Base-by-base conservation (phyloP, 2,329 filamentous ascomycete genomes). In the Claviceps sorghi region DNA sequence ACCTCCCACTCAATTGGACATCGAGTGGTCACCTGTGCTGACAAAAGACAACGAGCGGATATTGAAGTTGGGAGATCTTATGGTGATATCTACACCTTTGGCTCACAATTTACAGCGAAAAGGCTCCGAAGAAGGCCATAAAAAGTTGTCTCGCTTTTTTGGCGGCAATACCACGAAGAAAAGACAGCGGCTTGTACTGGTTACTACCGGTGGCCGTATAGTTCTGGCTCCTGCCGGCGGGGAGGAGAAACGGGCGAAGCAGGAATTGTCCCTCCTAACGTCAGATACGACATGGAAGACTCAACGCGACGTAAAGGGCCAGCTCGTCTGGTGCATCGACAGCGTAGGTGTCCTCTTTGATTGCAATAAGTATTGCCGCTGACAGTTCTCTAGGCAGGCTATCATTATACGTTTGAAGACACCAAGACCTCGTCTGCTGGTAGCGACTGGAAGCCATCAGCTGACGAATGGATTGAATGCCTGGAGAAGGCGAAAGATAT, bases 11-110 rank as follows among this genome's bases (percentile, higher is more conserved):
- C 93, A 97, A 66, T 74, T 98, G 29, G 93, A 98, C 63, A 95
- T 98, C 53, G 93, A 98, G 68, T 98, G 93, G 93, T 96, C 91
- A 0, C 93, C 93, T 1, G 90, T 98, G 4, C 73, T 98, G 52
- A 96, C 87, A 10, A 83, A 84, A 61, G 84, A 82, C 54, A 96
- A 97, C 62, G 93, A 98, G 68, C 81, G 93, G 38, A 98, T 98
- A 59, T 68, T 98, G 56, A 96, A 95, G 66, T 74, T 98, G 22
- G 93, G 93, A 2, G 95, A 98, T 61, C 72, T 96, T 57, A 79
- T 89, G 67, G 90, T 98, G 8, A 76, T 87, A 41, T 85, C 88
- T 6, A 80, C 87, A 2, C 85, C 90, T 10, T 77, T 89, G 51
- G 78, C 86, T 10, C 85, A 87, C 62, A 86, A 82, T 56, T 80